A percentile compares a stretch with the other conserved stretches of the same genome.
Conservation (phyloP, 1,284 basidiomycete species). For the Irpex rosettiformis region DNA sequence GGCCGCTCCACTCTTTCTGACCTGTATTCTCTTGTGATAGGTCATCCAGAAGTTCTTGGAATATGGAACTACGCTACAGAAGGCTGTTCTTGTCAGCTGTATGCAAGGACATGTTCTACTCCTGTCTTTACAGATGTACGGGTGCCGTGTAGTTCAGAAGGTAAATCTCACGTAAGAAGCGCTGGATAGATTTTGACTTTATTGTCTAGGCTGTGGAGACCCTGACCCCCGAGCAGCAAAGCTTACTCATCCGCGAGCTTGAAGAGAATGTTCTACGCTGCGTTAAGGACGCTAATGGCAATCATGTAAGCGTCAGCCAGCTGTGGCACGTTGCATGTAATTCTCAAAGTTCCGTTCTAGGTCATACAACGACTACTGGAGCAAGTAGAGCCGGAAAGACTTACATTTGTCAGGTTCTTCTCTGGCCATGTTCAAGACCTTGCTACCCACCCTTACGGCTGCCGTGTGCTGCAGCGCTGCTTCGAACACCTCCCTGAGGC, state of each 20-base stretch:
- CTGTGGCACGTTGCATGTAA: background rate
- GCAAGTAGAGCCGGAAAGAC: slow-evolving; percentile 72
- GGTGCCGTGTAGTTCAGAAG: slow-evolving; percentile 91
- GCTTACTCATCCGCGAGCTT: slow-evolving; percentile 74
- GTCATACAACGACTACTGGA: slow-evolving; percentile 85
- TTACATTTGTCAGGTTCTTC: slow-evolving; percentile 79
- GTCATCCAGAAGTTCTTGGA: slow-evolving; percentile 97
- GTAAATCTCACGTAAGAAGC: slow-evolving; percentile 33
- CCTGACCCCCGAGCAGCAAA: slow-evolving; percentile 76
- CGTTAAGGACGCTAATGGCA: slow-evolving; percentile 92
- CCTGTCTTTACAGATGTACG: slow-evolving; percentile 92
- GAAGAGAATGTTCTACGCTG: slow-evolving; percentile 82
- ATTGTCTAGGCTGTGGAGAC: slow-evolving; percentile 76
- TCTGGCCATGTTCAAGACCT: slow-evolving; percentile 81
- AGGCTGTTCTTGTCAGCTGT: slow-evolving; percentile 63
- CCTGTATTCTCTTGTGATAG: slow-evolving; percentile 40
- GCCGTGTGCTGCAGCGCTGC: slow-evolving; percentile 91
- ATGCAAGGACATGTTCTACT: slow-evolving; percentile 82
- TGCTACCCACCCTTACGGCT: slow-evolving; percentile 91
- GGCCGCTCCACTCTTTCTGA: too few species aligned
- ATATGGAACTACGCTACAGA: slow-evolving; percentile 78
- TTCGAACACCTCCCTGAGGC: slow-evolving; percentile 81
- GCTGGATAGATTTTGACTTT: slow-evolving; percentile 4
- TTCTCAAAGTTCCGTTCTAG: slow-evolving; percentile 29
- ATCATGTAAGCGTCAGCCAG: slow-evolving; percentile 65